Base-by-base conservation (phyloP, 2,329 filamentous ascomycete genomes). In the Paecilomyces dactylethromorphus region DNA sequence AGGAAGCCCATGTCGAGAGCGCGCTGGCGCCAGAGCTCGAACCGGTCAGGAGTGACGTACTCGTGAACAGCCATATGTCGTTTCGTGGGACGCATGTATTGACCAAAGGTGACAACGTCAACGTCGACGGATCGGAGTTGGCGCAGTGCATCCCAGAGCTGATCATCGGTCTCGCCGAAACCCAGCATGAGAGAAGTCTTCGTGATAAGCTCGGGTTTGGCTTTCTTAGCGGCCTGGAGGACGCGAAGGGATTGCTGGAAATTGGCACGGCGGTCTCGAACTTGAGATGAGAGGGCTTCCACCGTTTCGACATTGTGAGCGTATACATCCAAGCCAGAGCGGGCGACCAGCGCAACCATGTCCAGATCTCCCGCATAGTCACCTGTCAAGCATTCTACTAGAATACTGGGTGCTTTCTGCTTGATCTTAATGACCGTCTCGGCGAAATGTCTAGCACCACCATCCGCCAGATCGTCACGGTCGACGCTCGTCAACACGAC, bases 11-110 rank as follows among this genome's bases (percentile, higher is more conserved):
- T 86, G 62, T 97, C 92, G 53, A 97, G 81, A 45, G 94, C 93
- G 56, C 92, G 86, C 78, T 91, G 85, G 61, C 90, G 85, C 94
- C 94, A 99, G 69, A 89, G 79, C 71, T 97, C 93, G 71, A 99
- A 99, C 62, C 88, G 87, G 62, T 89, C 90, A 0, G 94, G 94
- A 0, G 92, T 93, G 53, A 99, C 85, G 73, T 99, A 99, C 74
- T 93, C 91, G 70, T 96, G 89, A 32, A 99, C 94, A 75, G 96
- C 88, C 85, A 99, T 93, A 75, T 99, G 94, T 52, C 93, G 86
- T 82, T 97, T 99, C 3, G 94, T 99, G 1, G 94, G 94, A 11
- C 93, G 90, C 94, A 99, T 99, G 80, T 99, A 99, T 80, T 99
- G 94, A n/a, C 94, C 94, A 66, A 99, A 99, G 0, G 94, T 99